These are phyloP conservation scores for Picea glauca DNA, from an alignment of 75 land plant species.

Conservation along the genomic window DNA sequence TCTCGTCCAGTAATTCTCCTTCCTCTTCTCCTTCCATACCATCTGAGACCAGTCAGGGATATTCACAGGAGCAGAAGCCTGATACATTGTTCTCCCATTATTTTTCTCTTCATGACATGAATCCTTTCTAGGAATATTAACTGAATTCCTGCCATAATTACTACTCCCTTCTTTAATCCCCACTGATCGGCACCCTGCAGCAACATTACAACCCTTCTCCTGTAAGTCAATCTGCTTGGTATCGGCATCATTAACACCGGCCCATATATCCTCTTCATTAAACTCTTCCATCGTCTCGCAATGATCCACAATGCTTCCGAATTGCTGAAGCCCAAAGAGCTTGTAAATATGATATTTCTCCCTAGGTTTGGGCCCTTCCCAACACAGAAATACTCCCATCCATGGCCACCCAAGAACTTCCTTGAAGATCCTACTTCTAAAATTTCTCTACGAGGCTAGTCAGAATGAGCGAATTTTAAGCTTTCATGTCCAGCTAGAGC, in stretches of 20 bases:
- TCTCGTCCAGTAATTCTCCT: conserved; percentile 13
- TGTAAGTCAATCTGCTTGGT: not conserved
- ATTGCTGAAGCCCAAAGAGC: too few species aligned
- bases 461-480: too few species aligned
- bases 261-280: conserved; percentile 9
- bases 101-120: not conserved
- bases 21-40: conserved; percentile 19
- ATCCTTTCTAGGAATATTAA: too few species aligned
- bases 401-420: not conserved
- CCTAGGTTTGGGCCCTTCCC: not conserved
- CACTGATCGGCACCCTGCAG: not conserved
- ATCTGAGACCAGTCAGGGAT: conserved; percentile 72
- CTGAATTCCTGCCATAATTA: not conserved
- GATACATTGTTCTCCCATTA: conserved; percentile 10
- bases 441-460: too few species aligned
- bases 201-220: not conserved
- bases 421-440: not conserved
- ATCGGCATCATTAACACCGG: not conserved
- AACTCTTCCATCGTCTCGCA: not conserved
- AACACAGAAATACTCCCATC: not conserved
- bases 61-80: conserved; percentile 61
- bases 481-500: too few species aligned
- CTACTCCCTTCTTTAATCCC: not conserved
- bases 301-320: too few species aligned
- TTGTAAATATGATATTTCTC: too few species aligned